A percentile compares a stretch with the other conserved stretches of the same genome.
Evolutionary conservation across 441 rosid species (phyloP).

Genomic region (Mallotus repandus): DNA sequence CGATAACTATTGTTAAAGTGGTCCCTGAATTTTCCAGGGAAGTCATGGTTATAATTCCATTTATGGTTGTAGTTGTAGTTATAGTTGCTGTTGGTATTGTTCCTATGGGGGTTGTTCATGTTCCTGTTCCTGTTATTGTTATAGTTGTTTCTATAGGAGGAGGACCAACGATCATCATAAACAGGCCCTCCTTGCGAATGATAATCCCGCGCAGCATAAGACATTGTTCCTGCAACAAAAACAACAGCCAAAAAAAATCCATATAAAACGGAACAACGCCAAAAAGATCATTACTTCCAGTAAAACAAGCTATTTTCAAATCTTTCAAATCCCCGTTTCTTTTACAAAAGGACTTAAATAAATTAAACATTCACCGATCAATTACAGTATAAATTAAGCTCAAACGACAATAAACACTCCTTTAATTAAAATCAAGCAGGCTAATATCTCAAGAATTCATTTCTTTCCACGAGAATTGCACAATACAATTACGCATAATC

Average conservation of each 20-base stretch:
- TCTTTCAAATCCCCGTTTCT: background rate
- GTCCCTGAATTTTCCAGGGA: slow-evolving; percentile 33
- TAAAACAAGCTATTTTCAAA: background rate
- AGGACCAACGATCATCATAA: slow-evolving; percentile 35
- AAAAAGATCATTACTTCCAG: background rate
- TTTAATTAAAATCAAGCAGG: background rate
- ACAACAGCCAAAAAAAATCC: background rate
- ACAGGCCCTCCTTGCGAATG: slow-evolving; percentile 42
- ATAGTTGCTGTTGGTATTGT: slow-evolving; percentile 15
- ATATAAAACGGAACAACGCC: background rate
- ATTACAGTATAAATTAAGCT: no score
- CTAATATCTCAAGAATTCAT: no score
- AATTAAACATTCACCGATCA: no score
- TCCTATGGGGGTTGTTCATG: slow-evolving; percentile 26
- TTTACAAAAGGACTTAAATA: no score
- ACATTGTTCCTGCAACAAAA: slow-evolving; percentile 40
- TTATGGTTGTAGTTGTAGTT: slow-evolving; percentile 22
- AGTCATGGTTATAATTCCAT: slow-evolving; percentile 31
- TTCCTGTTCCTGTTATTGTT: slow-evolving; percentile 28
- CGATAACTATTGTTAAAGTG: background rate
- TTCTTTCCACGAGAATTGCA: background rate
- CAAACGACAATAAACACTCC: no score
- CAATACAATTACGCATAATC: background rate
- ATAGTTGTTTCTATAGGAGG: slow-evolving; percentile 30
- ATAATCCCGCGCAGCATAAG: slow-evolving; percentile 41